phyloP scores from a whole-genome alignment of 495 filamentous ascomycete genomes.

The Rhypophila decipiens region DNA sequence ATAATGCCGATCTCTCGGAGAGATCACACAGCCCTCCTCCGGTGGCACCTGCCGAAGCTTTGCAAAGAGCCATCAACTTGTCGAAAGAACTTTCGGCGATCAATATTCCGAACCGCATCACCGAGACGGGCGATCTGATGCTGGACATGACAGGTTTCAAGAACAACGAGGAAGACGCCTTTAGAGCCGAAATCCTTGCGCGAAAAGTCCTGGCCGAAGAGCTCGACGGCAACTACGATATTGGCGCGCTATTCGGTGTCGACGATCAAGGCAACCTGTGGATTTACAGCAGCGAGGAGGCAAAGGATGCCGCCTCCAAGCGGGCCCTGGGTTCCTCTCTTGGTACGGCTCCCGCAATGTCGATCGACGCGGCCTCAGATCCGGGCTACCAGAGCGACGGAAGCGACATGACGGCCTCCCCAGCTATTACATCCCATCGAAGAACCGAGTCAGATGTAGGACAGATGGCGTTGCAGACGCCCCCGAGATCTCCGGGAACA shows the following conservation, averaged over 20 bases:
- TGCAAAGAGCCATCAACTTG: constrained; percentile 74
- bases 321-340: constrained; percentile 36
- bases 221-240: constrained; percentile 90
- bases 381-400: constrained; percentile 88
- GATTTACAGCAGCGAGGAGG: constrained; percentile 98
- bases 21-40: constrained; percentile 73
- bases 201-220: constrained; percentile 95
- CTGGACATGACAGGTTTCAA: constrained; percentile 98
- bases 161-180: constrained; percentile 80
- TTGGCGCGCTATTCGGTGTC: constrained; percentile 88
- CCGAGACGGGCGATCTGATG: constrained; percentile 93
- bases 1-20: constrained; percentile 33
- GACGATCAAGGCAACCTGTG: constrained; percentile 95
- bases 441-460: constrained; percentile 65
- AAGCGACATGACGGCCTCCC: constrained; percentile 32
- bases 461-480: constrained; percentile 60
- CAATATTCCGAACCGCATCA: constrained; percentile 89
- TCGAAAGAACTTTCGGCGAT: constrained; percentile 82
- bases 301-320: constrained; percentile 67
- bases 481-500: constrained; percentile 67
- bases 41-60: constrained; percentile 65
- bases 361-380: constrained; percentile 77
- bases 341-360: constrained; percentile 41
- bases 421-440: constrained; percentile 30
- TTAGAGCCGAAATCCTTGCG: constrained; percentile 85